Percentiles rank a stretch among this genome's conserved stretches.
These are phyloP conservation scores for Leccinum subspadiceum DNA, from an alignment of 1,284 basidiomycete genomes.

Conservation along the genomic window DNA sequence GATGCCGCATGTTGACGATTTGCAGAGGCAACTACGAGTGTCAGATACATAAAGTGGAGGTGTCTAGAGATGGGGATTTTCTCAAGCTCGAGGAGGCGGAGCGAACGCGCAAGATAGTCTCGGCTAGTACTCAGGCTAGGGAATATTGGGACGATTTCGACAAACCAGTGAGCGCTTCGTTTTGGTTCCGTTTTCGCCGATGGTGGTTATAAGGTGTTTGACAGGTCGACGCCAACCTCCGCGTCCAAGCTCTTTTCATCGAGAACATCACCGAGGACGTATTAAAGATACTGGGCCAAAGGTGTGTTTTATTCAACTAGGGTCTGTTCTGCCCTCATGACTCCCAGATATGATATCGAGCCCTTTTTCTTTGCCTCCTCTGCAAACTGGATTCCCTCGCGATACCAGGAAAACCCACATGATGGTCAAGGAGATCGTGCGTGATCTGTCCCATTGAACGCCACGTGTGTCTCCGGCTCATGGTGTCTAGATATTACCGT, in stretches of 20 bases:
- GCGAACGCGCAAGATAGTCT: constrained; percentile 7
- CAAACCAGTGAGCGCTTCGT: constrained; percentile 14
- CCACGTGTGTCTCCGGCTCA: not conserved
- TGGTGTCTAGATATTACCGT: constrained; percentile 44
- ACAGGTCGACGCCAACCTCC: constrained; percentile 35
- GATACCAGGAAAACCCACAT: constrained; percentile 46
- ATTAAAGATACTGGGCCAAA: constrained; percentile 49
- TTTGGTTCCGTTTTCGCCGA: not conserved
- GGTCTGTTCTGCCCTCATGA: constrained; percentile 4
- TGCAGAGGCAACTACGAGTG: constrained; percentile 30
- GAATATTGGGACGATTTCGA: constrained; percentile 23
- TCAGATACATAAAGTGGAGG: constrained; percentile 42
- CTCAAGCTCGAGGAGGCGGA: constrained; percentile 2
- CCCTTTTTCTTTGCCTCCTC: constrained; percentile 61
- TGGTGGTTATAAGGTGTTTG: not conserved
- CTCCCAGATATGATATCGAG: constrained; percentile 38
- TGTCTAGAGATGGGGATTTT: constrained; percentile 36
- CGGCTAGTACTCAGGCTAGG: not conserved
- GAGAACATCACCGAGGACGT: constrained; percentile 45
- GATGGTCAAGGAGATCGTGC: constrained; percentile 44
- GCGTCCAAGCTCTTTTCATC: constrained; percentile 47
- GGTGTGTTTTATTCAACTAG: constrained; percentile 26
- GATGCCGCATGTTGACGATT: constrained; percentile 38
- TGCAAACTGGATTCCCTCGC: constrained; percentile 53
- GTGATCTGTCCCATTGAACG: constrained; percentile 18